Evolutionary conservation across 2,329 filamentous ascomycete genomes (phyloP).

Genomic region (Aspergillus nomiae): DNA sequence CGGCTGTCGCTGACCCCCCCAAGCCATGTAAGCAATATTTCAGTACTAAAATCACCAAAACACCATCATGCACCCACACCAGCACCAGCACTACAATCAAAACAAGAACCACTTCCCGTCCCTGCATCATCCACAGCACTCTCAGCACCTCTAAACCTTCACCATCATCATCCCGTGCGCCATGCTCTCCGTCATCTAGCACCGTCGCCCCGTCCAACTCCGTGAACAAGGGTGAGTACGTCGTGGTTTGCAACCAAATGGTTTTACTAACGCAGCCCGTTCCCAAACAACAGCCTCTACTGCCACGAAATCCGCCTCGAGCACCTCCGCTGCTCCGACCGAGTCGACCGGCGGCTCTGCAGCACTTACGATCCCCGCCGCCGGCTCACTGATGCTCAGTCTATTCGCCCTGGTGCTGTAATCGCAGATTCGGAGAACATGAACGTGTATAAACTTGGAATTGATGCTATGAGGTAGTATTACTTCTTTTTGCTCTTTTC

Average conservation of each 20-base stretch:
- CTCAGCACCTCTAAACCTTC: slow-evolving; percentile 10
- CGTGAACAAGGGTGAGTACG: slow-evolving; percentile 29
- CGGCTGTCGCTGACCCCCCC: slow-evolving; percentile 17
- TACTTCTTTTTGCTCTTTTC: not conserved
- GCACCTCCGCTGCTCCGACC: slow-evolving; percentile 22
- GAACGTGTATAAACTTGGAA: not conserved
- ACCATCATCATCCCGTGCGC: not conserved
- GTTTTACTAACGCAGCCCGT: slow-evolving; percentile 14
- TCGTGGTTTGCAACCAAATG: not conserved
- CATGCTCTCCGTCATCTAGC: slow-evolving; percentile 17
- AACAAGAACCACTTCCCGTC: slow-evolving; percentile 14
- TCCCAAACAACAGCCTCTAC: slow-evolving; percentile 11
- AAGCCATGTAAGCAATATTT: slow-evolving; percentile 27
- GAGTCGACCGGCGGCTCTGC: slow-evolving; percentile 29
- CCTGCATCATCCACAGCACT: slow-evolving; percentile 21
- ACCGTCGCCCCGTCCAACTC: slow-evolving; percentile 25
- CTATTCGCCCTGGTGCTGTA: slow-evolving; percentile 30
- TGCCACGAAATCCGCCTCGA: slow-evolving; percentile 13
- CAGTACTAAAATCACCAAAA: slow-evolving; percentile 19
- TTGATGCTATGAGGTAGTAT: not conserved
- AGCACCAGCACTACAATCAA: slow-evolving; percentile 10
- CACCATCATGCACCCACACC: slow-evolving; percentile 9
- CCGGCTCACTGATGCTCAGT: slow-evolving; percentile 31
- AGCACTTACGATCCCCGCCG: slow-evolving; percentile 27
- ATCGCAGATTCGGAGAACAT: not conserved